A percentile compares a stretch with the other conserved stretches of the same genome.
phyloP scores from a whole-genome alignment of 352 stramenopile species.

The Pythium folliculosum region DNA sequence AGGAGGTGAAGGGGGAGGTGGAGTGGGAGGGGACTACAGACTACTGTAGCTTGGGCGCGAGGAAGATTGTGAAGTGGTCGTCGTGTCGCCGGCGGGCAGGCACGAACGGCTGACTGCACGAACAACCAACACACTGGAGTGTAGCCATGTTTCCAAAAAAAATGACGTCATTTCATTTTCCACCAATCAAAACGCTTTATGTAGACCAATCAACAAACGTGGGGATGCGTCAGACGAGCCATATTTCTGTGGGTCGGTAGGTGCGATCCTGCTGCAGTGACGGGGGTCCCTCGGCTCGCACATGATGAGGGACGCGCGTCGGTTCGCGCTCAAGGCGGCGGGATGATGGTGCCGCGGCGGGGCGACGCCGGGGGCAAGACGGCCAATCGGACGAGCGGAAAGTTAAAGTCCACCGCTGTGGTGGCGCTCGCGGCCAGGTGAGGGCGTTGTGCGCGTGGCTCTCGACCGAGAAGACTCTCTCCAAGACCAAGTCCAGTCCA shows the following conservation, averaged over 20 bases:
- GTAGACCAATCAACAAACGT: background rate
- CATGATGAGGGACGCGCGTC: background rate
- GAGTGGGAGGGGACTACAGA: no score
- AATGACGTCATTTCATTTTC: background rate
- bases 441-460: background rate
- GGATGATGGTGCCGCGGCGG: background rate
- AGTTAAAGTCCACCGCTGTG: background rate
- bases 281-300: background rate
- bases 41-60: no score
- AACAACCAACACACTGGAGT: no score
- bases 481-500: no score
- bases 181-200: background rate
- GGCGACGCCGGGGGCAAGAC: background rate
- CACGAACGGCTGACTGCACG: no score
- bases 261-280: conserved; percentile 14
- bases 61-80: background rate
- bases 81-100: no score
- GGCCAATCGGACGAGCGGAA: background rate
- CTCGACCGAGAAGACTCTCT: no score
- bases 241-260: no score
- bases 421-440: no score
- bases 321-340: background rate
- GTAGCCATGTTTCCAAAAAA: conserved; percentile 2
- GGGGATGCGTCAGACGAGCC: background rate
- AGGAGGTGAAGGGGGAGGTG: no score